Evolutionary conservation across 371 early-diverging fungal genomes (phyloP), one percentile per base, ranked within the genome.

Genomic region (Coemansia sp.): DNA sequence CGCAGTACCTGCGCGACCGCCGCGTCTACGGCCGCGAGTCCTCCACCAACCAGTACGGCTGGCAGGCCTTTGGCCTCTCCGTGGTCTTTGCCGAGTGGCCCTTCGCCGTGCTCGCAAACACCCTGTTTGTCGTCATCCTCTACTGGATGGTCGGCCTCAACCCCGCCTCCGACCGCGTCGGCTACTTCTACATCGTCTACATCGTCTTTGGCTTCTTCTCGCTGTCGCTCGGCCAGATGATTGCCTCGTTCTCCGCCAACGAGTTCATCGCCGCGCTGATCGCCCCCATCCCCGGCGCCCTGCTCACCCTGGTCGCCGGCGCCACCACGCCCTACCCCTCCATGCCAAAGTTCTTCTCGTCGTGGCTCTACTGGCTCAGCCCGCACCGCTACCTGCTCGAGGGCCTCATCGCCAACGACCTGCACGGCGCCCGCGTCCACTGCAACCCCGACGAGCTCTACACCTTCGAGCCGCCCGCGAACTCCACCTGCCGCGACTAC

Each of bases 311-410:
- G 65, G 88, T 89, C 77, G 84, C 86, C 51, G 90, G 90, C 81
- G 88, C 89, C 47, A 83, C 89, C 72, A 84, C 87, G 57, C 85
- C 89, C 6, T 81, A 83, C 40, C 37, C 51, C 10, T 60, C 70
- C 6, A 90, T 91, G 88, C 89, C 90, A 47, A 64, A 75, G 50
- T 90, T 93, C 90, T 93, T 90, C 88, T 70, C 82, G 24, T 63
- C 82, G 0, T 90, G 90, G 90, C 85, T 93, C 84, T 90, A 89
- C 76, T 88, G 86, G 86, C 52, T 83, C 83, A 18, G 76, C 77
- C 39, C 81, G 80, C 16, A 83, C 84, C 56, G 87, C 38, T 85
- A 89, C 39, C 87, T 85, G 64, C 84, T 87, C 61, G 77, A 87
- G 78, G 90, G 87, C 60, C 77, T 88, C 5, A 82, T 90, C 10